phyloP scores from a whole-genome alignment of 2,329 filamentous ascomycete genomes.

The Colletotrichum chlorophyti region DNA sequence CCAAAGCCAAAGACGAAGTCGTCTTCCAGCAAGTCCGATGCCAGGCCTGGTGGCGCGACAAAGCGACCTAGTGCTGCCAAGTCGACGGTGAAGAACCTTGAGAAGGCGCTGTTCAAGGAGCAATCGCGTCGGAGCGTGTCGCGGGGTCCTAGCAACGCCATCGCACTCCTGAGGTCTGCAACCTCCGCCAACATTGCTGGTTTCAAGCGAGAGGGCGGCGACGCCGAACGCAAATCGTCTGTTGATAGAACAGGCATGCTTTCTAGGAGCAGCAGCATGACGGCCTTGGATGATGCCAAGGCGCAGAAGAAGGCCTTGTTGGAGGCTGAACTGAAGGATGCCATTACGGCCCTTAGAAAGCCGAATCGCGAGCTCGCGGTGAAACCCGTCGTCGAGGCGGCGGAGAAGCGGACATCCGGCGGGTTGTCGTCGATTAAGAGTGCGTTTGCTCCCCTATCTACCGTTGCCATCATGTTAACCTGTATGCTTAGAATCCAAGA shows the following conservation, averaged over 20 bases:
- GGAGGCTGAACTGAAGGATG: conserved; percentile 74
- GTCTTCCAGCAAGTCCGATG: conserved; percentile 48
- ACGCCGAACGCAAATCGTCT: conserved; percentile 44
- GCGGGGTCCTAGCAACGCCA: conserved; percentile 62
- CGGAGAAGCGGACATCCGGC: conserved; percentile 64
- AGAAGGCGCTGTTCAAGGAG: conserved; percentile 68
- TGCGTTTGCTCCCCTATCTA: conserved; percentile 40
- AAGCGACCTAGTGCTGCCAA: conserved; percentile 50
- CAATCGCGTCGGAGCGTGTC: conserved; percentile 60
- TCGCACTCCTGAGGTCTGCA: conserved; percentile 72
- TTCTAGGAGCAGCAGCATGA: conserved; percentile 53
- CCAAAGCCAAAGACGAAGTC: conserved; percentile 57
- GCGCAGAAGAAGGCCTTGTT: conserved; percentile 70
- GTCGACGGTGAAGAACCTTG: conserved; percentile 59
- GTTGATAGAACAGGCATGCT: conserved; percentile 49
- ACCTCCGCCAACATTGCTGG: conserved; percentile 66
- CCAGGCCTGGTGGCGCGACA: conserved; percentile 58
- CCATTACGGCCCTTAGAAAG: conserved; percentile 76
- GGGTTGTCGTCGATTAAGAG: conserved; percentile 55
- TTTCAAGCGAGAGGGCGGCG: conserved; percentile 74
- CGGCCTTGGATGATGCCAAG: conserved; percentile 61
- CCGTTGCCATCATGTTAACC: conserved; percentile 36
- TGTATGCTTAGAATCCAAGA: conserved; percentile 55
- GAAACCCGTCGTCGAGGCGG: conserved; percentile 70
- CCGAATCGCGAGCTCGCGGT: conserved; percentile 76